Evolutionary conservation across 1,139 yeast species (phyloP), one percentile per base, ranked within the genome.

Genomic region (Magnusiomyces tetraspermus): DNA sequence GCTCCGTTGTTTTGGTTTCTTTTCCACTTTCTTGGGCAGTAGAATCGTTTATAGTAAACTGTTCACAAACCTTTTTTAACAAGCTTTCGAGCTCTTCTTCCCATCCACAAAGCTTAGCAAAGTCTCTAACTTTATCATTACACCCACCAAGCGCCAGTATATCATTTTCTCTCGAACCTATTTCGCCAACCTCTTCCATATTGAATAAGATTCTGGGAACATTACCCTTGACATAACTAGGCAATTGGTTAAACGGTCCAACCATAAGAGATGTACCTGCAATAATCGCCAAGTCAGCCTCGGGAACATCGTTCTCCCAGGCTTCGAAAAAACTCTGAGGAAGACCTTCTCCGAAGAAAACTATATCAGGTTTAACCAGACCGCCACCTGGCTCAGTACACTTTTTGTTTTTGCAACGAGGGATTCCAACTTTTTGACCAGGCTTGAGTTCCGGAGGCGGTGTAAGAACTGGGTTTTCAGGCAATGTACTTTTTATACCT

Each of bases 191-290:
- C 0, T 70, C 62, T 55, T 86, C 96, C 53, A 77, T 75, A 64
- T 92, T 90, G 36, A 88, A 76, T 56, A 90, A 72, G 0, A 84
- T 79, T 54, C 97, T 72, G 4, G 74, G 65, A n/a, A 78, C 69
- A 0, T 68, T 63, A 1, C 62, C 59, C 2, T 73, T 74, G 0
- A 83, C 78, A 61, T 85, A 88, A 2, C 78, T 70, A 0, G 96
- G 96, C 49, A 90, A 70, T 8, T 80, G 73, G 0, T 97, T 96
- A 74, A 90, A 92, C 1, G 98, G 98, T 57, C 79, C 80, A 0
- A 92, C 97, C 0, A 90, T 80, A 47, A 90, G 74, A 0, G 96
- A 86, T 0, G 97, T 89, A 1, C 98, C 98, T 0, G 96, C 96
- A 1, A 92, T 88, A 28, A 90, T 79, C 0, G 88, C 90, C 28